Base-by-base conservation (phyloP, 805 yeast genomes). In the Kazachstania psychrophila region DNA sequence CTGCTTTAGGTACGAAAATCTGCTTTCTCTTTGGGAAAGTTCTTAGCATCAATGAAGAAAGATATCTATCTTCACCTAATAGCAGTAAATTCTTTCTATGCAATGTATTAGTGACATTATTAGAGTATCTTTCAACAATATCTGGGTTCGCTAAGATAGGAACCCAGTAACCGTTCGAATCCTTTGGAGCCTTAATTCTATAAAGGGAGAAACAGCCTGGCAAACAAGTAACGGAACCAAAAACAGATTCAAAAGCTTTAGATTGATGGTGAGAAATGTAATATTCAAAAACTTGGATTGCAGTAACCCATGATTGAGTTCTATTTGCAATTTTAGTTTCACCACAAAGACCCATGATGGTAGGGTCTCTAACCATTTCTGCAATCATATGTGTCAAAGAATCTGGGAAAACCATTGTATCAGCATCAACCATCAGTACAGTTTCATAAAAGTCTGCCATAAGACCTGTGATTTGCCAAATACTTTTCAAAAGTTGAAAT, bases 191-290 rank as follows among this genome's bases (percentile, higher is more conserved):
- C 60, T 87, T 87, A 56, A 87, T 83, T 49, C 96, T 72, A 56
- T 88, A 87, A 77, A 87, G 80, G 42, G 84, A 80, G 69, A 87
- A 87, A 67, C 96, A 87, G 27, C 96, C 96, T 0, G 96, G 96
- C 43, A 87, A 70, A 71, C 96, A 87, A 0, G 96, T 87, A 12
- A 87, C 96, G 47, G 92, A 80, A 40, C 95, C 95, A 60, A 87
- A 87, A 2, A 82, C 88, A n/a, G 94, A 79, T 62, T 87, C 96
- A 59, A 87, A 87, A 0, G 95, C 95, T 60, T 87, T 87, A 1
- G 95, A 77, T 56, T 84, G 95, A 62, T 87, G 96, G 61, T 87
- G 96, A 4, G 95, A 86, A 44, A 87, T 83, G 60, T 79, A 87
- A 58, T 87, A 87, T 52, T 87, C 96, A 58, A 87, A 87, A 19